Conservation (phyloP, 139 green algal species). For the Zygnema cylindricum region DNA sequence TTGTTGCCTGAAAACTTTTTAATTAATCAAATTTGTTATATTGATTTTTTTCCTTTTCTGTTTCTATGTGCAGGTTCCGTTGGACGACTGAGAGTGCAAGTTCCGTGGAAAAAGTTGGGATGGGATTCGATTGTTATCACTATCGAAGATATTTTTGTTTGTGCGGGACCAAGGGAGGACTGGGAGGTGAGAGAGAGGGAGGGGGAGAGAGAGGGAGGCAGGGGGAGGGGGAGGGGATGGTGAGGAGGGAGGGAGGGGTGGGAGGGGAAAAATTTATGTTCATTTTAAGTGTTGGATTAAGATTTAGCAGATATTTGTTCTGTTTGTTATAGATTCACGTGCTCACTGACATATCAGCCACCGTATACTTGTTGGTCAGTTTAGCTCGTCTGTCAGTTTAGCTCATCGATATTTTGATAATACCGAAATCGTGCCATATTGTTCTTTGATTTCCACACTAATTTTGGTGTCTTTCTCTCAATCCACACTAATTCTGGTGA, state of each 20-base stretch:
- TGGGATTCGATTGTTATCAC: slow-evolving; percentile 46
- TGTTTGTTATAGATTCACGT: not conserved
- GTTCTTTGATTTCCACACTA: too few relatives aligned
- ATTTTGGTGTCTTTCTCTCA: too few relatives aligned
- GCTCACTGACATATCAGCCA: too few relatives aligned
- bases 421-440: too few relatives aligned
- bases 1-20: not conserved
- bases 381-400: too few relatives aligned
- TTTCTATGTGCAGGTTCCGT: slow-evolving; percentile 29
- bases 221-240: too few relatives aligned
- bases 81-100: slow-evolving; percentile 41
- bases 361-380: too few relatives aligned
- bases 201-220: too few relatives aligned
- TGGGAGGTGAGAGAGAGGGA: slow-evolving; percentile 39
- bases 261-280: not conserved
- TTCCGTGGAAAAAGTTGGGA: slow-evolving; percentile 54
- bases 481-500: too few relatives aligned
- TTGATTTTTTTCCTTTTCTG: not conserved
- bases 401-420: too few relatives aligned
- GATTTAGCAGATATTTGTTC: not conserved
- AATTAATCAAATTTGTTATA: not conserved
- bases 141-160: slow-evolving; percentile 37
- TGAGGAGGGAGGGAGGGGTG: too few relatives aligned
- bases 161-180: slow-evolving; percentile 36
- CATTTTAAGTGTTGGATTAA: not conserved